phyloP scores from a whole-genome alignment of 768 basidiomycete species.

The Suillus subaureus region DNA sequence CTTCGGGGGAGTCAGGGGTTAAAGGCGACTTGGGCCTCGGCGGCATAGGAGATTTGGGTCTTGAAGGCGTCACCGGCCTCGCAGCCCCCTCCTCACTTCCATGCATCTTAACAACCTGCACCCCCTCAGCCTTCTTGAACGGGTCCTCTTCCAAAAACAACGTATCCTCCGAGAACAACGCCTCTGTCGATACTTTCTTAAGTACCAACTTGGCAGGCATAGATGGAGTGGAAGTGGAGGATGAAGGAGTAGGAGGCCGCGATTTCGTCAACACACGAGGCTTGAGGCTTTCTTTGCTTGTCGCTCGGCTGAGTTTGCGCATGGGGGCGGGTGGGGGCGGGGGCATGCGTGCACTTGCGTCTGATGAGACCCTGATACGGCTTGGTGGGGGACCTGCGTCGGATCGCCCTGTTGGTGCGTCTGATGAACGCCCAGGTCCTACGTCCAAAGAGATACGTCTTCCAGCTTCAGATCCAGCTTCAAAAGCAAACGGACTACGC shows the following conservation, averaged over 20 bases:
- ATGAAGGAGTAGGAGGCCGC: constrained; percentile 33
- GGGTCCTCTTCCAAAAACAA: constrained; percentile 38
- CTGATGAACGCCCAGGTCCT: not conserved
- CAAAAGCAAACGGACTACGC: not conserved
- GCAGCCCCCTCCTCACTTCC: constrained; percentile 8
- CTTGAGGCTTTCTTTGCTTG: constrained; percentile 11
- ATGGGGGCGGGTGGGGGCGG: not conserved
- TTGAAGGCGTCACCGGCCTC: not conserved
- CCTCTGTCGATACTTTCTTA: constrained; percentile 13
- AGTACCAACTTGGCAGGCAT: constrained; percentile 6
- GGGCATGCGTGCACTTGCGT: constrained; percentile 1
- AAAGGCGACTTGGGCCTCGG: constrained; percentile 12
- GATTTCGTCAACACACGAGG: constrained; percentile 31
- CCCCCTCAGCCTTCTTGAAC: constrained; percentile 57
- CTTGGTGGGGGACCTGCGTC: not conserved
- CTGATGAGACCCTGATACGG: not conserved
- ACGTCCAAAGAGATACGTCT: not conserved
- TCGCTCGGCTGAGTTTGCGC: constrained; percentile 24
- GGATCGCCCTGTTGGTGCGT: not conserved
- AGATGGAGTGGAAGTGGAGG: constrained; percentile 10
- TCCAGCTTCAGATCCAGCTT: constrained; percentile 16
- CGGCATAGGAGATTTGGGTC: not conserved
- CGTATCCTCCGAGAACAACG: constrained; percentile 18
- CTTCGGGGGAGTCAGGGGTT: constrained; percentile 34
- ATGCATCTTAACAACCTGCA: constrained; percentile 43